phyloP scores from a whole-genome alignment of 257 asterid species.

The Petunia axillaris region DNA sequence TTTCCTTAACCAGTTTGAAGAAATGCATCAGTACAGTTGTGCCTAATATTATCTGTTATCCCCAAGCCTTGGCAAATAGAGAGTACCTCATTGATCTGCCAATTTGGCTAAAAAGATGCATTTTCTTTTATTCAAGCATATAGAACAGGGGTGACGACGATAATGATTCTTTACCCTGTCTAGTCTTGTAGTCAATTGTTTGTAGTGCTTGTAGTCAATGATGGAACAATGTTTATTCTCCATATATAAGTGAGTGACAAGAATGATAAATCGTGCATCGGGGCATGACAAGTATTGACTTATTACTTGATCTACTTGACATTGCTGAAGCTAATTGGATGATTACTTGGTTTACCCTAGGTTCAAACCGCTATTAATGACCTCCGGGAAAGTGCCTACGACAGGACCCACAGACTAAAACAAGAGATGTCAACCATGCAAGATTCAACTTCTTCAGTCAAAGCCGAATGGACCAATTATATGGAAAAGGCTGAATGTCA shows the following conservation, averaged over 20 bases:
- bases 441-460: slow-evolving; percentile 64
- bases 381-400: slow-evolving; percentile 80
- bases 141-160: not conserved
- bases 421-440: slow-evolving; percentile 94
- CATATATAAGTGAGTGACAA: slow-evolving; percentile 16
- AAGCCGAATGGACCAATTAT: slow-evolving; percentile 70
- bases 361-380: slow-evolving; percentile 77
- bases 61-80: not conserved
- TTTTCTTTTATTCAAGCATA: not conserved
- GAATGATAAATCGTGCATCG: not conserved
- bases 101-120: slow-evolving; percentile 9
- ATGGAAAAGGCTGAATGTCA: slow-evolving; percentile 64
- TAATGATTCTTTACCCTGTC: not conserved
- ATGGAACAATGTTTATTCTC: not conserved
- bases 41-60: not conserved
- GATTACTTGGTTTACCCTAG: slow-evolving; percentile 40
- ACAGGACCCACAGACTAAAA: slow-evolving; percentile 69
- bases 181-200: not conserved
- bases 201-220: not conserved
- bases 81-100: not conserved
- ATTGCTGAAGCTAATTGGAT: not conserved
- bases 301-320: slow-evolving; percentile 1
- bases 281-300: not conserved
- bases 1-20: not conserved
- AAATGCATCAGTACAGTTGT: not conserved